These are phyloP conservation scores for Starmerella scarabaei DNA, from an alignment of 805 yeast species.

Conservation along the genomic window DNA sequence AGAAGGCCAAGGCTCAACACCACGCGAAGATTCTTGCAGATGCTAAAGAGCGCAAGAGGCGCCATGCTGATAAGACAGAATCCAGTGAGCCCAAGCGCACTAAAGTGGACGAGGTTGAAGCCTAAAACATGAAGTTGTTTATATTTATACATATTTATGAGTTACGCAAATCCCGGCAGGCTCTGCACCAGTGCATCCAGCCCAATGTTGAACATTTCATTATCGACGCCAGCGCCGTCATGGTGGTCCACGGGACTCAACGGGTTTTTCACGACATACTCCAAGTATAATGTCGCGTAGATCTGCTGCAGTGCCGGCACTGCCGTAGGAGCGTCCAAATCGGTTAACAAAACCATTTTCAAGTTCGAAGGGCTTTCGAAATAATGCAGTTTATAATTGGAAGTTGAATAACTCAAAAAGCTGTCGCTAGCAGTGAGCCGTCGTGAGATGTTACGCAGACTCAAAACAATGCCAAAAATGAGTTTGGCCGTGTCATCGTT, in stretches of 20 bases:
- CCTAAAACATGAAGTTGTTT: background rate
- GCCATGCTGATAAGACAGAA: background rate
- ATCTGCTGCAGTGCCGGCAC: conserved; percentile 44
- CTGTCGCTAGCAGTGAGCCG: conserved; percentile 32
- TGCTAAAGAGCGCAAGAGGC: conserved; percentile 3
- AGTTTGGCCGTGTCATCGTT: conserved; percentile 60
- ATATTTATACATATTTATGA: background rate
- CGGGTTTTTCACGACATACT: conserved; percentile 46
- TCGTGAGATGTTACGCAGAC: conserved; percentile 63
- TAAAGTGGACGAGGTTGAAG: background rate
- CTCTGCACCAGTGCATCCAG: conserved; percentile 39
- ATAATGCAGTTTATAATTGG: conserved; percentile 65
- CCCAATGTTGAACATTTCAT: conserved; percentile 41
- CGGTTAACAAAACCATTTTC: conserved; percentile 63
- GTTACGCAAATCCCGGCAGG: conserved; percentile 22
- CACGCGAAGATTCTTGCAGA: conserved; percentile 7
- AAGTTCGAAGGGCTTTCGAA: conserved; percentile 69
- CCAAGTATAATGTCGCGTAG: conserved; percentile 46
- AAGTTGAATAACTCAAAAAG: conserved; percentile 36
- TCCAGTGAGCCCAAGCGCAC: background rate
- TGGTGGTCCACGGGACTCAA: conserved; percentile 18
- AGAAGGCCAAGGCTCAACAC: conserved; percentile 10
- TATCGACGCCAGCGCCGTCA: conserved; percentile 34
- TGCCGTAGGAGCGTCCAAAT: conserved; percentile 43
- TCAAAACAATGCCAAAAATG: conserved; percentile 72